Evolutionary conservation across 257 asterid species (phyloP), one percentile per base, ranked within the genome.

Genomic region (Solanum medicagineum): DNA sequence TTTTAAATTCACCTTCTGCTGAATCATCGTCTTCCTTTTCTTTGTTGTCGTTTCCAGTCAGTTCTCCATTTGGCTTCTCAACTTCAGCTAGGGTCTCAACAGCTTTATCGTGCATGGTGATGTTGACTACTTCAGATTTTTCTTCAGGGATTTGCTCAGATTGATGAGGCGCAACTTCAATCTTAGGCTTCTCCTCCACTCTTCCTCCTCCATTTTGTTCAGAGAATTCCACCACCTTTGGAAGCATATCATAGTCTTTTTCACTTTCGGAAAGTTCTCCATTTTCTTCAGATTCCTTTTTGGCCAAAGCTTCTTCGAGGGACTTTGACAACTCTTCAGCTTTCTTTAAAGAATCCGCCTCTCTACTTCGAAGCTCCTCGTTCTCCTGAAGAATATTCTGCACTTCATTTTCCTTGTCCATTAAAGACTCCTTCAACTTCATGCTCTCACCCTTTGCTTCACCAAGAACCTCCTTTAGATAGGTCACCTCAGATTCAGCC

Each of bases 371-470:
- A 44, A 95, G 90, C 88, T 92, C 98, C 86, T 91, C 97, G 40
- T 93, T 97, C 88, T 95, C 98, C 54, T 89, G 97, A 80, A 93
- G 91, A 82, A 94, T 79, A 81, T 86, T 92, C 90, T 92, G 96
- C 55, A 94, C 49, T 85, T 94, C 98, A 54, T 89, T 95, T 88
- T 95, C 99, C 87, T 87, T 92, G 90, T 93, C 99, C 94, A 95
- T 88, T 85, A 97, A 90, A 80, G 90, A 87, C 89, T 94, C 99
- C 87, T 95, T 97, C 75, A 92, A 80, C 81, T 83, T 91, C 99
- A 95, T 94, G 95, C 97, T 94, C 91, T 97, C 99, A 9, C 92
- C 98, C 89, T 95, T 95, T 17, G 98, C 92, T 82, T 92, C 96
- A n/a, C 96, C 98, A 14, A 97, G 91, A 88, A 94, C 90, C 87